Evolutionary conservation across 768 basidiomycete species (phyloP), one percentile per base, ranked within the genome.

Genomic region (Coprinellus micaceus): DNA sequence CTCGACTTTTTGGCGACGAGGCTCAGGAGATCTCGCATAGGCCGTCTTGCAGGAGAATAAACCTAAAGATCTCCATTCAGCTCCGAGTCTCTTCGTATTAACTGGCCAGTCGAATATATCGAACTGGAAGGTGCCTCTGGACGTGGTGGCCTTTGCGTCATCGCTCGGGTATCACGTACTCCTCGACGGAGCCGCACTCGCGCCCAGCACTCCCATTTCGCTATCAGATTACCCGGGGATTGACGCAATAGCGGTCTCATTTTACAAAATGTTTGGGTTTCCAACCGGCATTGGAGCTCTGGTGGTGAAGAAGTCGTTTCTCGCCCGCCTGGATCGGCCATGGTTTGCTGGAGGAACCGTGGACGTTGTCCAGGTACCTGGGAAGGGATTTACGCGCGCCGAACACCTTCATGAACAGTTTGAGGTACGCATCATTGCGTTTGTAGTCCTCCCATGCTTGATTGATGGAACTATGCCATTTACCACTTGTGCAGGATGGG

Each of bases 211-310:
- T 6, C 64, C 74, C n/a, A 78, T 93, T 53, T 87, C 87, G 13
- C 74, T 93, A 12, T 68, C 79, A 1, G 80, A 85, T 50, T 77
- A 76, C 28, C 82, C 85, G 17, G 9, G 17, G 2, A 85, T 91
- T 12, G 91, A 94, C 67, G 91, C 90, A 1, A 84, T 91, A 79
- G 89, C 85, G 0, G 65, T 94, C 52, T 89, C 87, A 41, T 91
- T 93, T 63, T 94, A 94, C 72, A 94, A 94, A 62, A 91, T 93
- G 87, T 90, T 91, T 60, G 91, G 91, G 30, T 93, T 85, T 62
- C 91, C 91, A 12, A 92, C 90, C 0, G 91, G 91, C 9, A 82
- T 92, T 40, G 91, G 91, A 29, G 89, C 89, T 10, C 75, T 94
- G 3, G 67, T 94, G 25, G 84, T 88, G 41, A 88, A 84, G 66